Evolutionary conservation across 202 grass and related monocot species (phyloP), one percentile per base, ranked within the genome.

Genomic region (Schoenoplectus triqueter): DNA sequence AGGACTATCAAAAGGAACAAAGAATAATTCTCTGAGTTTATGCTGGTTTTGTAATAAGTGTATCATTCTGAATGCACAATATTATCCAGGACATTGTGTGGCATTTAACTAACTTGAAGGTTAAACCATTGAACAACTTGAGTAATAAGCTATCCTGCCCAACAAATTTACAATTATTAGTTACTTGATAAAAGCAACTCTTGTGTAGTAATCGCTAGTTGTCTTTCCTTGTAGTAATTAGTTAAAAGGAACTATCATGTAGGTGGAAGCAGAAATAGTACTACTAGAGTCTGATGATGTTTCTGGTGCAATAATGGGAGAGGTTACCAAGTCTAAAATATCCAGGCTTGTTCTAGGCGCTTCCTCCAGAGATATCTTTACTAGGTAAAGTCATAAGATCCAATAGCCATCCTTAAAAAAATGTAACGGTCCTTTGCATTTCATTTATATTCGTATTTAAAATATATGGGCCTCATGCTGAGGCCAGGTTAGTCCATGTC

Each of bases 201-300:
- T 66, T 49, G 40, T 65, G 41, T 22, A 52, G 8, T 66, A 51
- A 49, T 47, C 55, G 4, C 14, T 64, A 65, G 50, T n/a, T 20
- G 31, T 20, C 18, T 42, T 78, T 68, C 31, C 14, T 8, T 59
- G 59, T 20, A 50, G 59, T n/a, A 78, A 55, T 45, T 11, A 44
- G 3, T 51, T 66, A 68, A 69, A 79, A 13, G 19, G 31, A 17
- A 80, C 21, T 84, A 22, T 57, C 85, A 17, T 31, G 21, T 86
- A 99, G 96, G 93, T 96, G 80, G 96, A 99, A 69, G 87, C 91
- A 20, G 91, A 99, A 87, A 89, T 90, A 74, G 87, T 91, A 51
- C 80, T 99, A 81, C 74, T 99, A 46, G 96, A 99, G 88, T 90
- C 91, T 54, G 86, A 94, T 72, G 89, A 96, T 80, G 77, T 94